Conservation (phyloP, 495 filamentous ascomycete genomes). For the Podospora tetraspora region DNA sequence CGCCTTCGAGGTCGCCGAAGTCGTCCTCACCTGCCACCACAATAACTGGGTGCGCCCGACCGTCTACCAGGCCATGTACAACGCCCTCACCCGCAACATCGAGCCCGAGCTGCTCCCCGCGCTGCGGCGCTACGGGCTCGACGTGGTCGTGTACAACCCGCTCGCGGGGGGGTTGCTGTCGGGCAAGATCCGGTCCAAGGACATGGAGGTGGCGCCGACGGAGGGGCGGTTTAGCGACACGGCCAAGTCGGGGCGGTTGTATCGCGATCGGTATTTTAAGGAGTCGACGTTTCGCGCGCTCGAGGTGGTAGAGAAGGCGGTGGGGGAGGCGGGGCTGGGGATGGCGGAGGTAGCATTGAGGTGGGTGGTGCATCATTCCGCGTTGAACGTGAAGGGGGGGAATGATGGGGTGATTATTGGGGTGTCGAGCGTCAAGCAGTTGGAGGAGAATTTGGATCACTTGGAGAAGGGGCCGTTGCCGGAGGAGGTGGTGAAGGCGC, state of each 20-base stretch:
- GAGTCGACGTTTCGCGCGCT: slow-evolving; percentile 74
- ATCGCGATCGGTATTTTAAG: slow-evolving; percentile 76
- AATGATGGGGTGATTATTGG: slow-evolving; percentile 82
- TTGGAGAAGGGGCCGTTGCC: slow-evolving; percentile 86
- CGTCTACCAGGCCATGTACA: slow-evolving; percentile 65
- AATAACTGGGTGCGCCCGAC: slow-evolving; percentile 69
- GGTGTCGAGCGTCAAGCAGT: slow-evolving; percentile 65
- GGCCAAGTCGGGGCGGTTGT: slow-evolving; percentile 51
- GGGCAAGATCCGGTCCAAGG: slow-evolving; percentile 73
- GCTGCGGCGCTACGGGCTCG: slow-evolving; percentile 78
- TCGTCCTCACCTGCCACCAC: slow-evolving; percentile 75
- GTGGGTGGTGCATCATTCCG: slow-evolving; percentile 75
- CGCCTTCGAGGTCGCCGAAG: slow-evolving; percentile 86
- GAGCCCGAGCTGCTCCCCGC: slow-evolving; percentile 75
- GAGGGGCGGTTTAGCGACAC: slow-evolving; percentile 66
- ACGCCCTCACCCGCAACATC: slow-evolving; percentile 66
- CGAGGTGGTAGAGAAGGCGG: slow-evolving; percentile 64
- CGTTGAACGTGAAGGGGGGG: slow-evolving; percentile 66
- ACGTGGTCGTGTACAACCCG: slow-evolving; percentile 90
- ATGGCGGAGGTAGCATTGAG: slow-evolving; percentile 78
- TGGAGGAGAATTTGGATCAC: slow-evolving; percentile 68
- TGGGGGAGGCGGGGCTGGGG: slow-evolving; percentile 68
- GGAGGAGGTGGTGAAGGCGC: slow-evolving; percentile 69
- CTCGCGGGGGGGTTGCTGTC: slow-evolving; percentile 78
- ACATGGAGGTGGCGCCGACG: slow-evolving; percentile 46